Evolutionary conservation across 2,329 filamentous ascomycete genomes (phyloP), one percentile per base, ranked within the genome.

Genomic region (Stachybotrys echinatus): DNA sequence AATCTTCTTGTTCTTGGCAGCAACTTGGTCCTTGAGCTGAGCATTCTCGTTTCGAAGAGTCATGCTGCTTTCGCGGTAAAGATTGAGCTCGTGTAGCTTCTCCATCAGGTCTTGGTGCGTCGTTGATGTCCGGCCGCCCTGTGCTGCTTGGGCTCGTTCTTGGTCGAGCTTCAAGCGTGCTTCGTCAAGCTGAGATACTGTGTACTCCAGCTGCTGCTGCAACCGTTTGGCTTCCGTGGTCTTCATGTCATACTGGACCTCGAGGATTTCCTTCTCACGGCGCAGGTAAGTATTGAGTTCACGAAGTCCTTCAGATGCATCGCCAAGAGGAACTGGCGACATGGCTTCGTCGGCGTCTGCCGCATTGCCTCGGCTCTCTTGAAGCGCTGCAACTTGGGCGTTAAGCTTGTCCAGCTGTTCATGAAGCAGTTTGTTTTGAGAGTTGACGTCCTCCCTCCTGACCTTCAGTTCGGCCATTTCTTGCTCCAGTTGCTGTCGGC

Each of bases 201-300:
- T 79, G 64, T 96, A 92, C 47, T 95, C 87, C 21, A 96, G 79
- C 63, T 97, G 91, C 60, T 96, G 90, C 61, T 92, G 89, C 40
- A 96, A 71, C 48, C 94, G 84, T 69, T 95, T 95, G 48, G 84
- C 79, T 69, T 99, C 94, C 60, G 95, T 89, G 1, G 85, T 79
- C 60, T 92, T 92, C 42, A 97, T 77, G 58, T 96, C 92, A 60
- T 91, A 88, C 62, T 97, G 92, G n/a, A 96, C 89, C 59, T 99
- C 92, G 8, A 96, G 80, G 56, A 99, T 97, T 65, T 97, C 94
- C 74, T 97, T 99, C 71, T 99, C 95, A 40, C 90, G 87, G 43
- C 92, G 87, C 53, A 99, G 75, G 66, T 94, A 99, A 54, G 83
- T 87, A 70, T 95, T 95, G 50, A 99, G 82, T 61, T 97, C 92